Percentiles rank a stretch among this genome's conserved stretches.
Conservation (phyloP, 2,329 filamentous ascomycete species). For the Emergomyces africanus region DNA sequence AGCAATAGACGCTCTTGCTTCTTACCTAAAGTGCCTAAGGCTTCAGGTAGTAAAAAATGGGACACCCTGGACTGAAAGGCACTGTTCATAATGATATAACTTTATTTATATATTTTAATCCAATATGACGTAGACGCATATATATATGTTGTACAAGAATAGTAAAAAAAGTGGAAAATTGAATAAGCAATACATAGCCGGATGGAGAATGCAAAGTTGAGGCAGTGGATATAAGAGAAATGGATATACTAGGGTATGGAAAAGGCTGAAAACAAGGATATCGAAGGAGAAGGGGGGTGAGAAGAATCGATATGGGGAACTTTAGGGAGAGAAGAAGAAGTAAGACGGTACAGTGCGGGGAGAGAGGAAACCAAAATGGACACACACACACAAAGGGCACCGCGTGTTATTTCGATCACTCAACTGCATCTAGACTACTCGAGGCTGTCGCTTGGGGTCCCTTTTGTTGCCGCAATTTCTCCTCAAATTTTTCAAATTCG, state of each 20-base stretch:
- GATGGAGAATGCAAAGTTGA: not conserved
- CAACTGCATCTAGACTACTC: slow-evolving; percentile 41
- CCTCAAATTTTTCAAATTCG: slow-evolving; percentile 92
- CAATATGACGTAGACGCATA: not conserved
- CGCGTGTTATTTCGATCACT: slow-evolving; percentile 5
- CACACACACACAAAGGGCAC: not conserved
- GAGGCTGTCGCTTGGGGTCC: slow-evolving; percentile 38
- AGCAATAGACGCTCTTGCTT: no score
- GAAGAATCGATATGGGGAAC: not conserved
- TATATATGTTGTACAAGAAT: not conserved
- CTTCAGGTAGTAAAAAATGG: no score
- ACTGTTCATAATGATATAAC: not conserved
- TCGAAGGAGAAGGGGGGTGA: not conserved
- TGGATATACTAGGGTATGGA: not conserved
- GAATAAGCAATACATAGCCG: not conserved
- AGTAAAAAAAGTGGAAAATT: no score
- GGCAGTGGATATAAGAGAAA: not conserved
- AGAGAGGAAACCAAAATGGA: not conserved
- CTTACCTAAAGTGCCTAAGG: no score
- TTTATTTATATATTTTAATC: not conserved
- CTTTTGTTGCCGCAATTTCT: slow-evolving; percentile 55
- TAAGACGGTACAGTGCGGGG: no score
- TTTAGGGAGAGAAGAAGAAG: not conserved
- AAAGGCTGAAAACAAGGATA: not conserved
- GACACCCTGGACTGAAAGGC: not conserved